phyloP scores from a whole-genome alignment of 805 yeast species.

The Jamesozyma gamospora region DNA sequence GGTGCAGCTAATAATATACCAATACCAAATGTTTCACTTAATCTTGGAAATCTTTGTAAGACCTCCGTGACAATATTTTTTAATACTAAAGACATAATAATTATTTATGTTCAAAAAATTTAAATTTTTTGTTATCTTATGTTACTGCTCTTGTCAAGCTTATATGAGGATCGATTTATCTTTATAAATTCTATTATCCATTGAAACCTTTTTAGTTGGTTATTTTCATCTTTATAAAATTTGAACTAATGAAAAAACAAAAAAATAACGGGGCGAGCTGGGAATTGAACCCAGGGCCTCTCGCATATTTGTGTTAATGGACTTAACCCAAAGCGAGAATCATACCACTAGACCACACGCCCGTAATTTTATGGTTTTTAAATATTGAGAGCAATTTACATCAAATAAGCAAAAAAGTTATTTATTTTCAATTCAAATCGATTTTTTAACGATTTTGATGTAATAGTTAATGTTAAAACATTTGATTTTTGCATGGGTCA shows the following conservation, averaged over 20 bases:
- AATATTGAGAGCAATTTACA: no score
- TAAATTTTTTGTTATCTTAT: no score
- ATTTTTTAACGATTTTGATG: no score
- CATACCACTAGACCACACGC: slow-evolving; percentile 35
- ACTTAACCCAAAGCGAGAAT: slow-evolving; percentile 30
- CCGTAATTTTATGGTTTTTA: slow-evolving; percentile 8
- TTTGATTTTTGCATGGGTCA: no score
- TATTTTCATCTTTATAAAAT: no score
- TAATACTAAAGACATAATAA: not conserved
- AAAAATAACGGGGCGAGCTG: slow-evolving; percentile 17
- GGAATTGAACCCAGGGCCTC: slow-evolving; percentile 59
- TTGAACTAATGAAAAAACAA: not conserved
- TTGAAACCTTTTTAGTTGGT: no score
- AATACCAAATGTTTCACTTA: not conserved
- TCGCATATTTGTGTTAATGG: slow-evolving; percentile 31
- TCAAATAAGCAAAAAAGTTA: no score
- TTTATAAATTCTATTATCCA: no score
- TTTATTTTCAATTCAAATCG: no score
- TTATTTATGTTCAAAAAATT: not conserved
- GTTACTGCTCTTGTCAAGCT: no score
- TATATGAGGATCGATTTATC: no score
- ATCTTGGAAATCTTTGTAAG: not conserved
- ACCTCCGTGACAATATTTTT: not conserved
- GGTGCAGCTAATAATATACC: slow-evolving; percentile 88
- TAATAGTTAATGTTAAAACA: no score